A percentile compares a stretch with the other conserved stretches of the same genome.
These are phyloP conservation scores for Fusarium continuum DNA, from an alignment of 2,329 filamentous ascomycete genomes.

Conservation along the genomic window DNA sequence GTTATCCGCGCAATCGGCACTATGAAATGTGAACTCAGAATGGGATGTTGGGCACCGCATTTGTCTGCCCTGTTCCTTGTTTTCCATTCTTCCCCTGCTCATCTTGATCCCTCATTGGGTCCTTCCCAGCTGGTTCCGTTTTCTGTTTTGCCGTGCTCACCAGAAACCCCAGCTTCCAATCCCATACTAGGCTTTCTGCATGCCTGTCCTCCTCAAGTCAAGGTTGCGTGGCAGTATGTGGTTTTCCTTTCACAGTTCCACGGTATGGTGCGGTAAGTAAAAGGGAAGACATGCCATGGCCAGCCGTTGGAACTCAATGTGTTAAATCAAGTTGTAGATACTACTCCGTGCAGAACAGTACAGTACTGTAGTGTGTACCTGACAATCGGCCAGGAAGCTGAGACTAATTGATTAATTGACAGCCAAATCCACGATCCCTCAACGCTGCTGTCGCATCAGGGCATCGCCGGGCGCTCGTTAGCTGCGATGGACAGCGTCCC, in stretches of 20 bases:
- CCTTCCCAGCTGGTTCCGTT: slow-evolving; percentile 1
- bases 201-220: neutral
- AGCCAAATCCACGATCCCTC: slow-evolving; percentile 7
- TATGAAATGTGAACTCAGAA: slow-evolving; percentile 12
- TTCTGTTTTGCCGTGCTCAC: neutral
- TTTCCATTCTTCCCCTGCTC: slow-evolving; percentile 20
- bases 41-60: slow-evolving; percentile 18
- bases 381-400: neutral
- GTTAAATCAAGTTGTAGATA: too few species aligned
- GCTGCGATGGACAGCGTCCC: slow-evolving; percentile 22
- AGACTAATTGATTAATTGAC: slow-evolving; percentile 4
- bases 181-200: slow-evolving; percentile 16
- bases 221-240: slow-evolving; percentile 21
- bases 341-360: neutral
- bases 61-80: slow-evolving; percentile 27
- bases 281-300: slow-evolving; percentile 9
- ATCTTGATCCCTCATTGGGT: slow-evolving; percentile 2
- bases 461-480: slow-evolving; percentile 18
- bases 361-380: neutral
- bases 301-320: slow-evolving; percentile 23
- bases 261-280: slow-evolving; percentile 12
- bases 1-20: slow-evolving; percentile 20
- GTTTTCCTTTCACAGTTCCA: slow-evolving; percentile 6
- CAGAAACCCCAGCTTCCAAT: slow-evolving; percentile 12
- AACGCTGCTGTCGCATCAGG: slow-evolving; percentile 9